Percentiles rank a stretch among this genome's conserved stretches.
Conservation (phyloP, 371 early-diverging fungal species). For the Coemansia sp. region DNA sequence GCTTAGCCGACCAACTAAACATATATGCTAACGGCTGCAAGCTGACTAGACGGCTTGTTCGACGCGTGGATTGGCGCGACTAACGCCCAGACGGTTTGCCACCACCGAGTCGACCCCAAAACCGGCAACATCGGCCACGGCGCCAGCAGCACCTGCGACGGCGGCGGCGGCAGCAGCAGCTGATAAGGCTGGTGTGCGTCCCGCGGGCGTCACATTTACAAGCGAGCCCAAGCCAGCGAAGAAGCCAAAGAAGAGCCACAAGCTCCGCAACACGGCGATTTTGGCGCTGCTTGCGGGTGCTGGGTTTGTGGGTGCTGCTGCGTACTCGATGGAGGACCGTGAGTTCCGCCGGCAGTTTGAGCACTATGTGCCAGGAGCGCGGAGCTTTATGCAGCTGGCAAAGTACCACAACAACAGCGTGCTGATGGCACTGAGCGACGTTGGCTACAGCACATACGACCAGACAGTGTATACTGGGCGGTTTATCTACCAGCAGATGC, state of each 20-base stretch:
- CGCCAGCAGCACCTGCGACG: not conserved
- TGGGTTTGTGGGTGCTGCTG: conserved; percentile 41
- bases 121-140: not conserved
- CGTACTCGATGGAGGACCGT: conserved; percentile 38
- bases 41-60: not conserved
- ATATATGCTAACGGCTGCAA: not conserved
- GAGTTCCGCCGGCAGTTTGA: conserved; percentile 45
- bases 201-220: conserved; percentile 18
- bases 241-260: conserved; percentile 37
- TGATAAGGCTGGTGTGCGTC: conserved; percentile 24
- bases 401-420: conserved; percentile 47
- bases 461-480: conserved; percentile 45
- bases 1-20: not conserved
- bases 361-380: conserved; percentile 47
- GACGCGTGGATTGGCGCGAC: not conserved
- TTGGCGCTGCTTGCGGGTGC: conserved; percentile 29
- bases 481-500: conserved; percentile 48
- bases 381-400: conserved; percentile 43
- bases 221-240: conserved; percentile 26
- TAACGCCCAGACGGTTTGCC: conserved; percentile 18
- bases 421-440: conserved; percentile 42
- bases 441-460: conserved; percentile 38
- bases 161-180: conserved; percentile 3
- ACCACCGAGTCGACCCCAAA: conserved; percentile 8
- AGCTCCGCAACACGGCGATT: conserved; percentile 33